Evolutionary conservation across 257 asterid genomes (phyloP).

Genomic region (Ophiorrhiza pumila): DNA sequence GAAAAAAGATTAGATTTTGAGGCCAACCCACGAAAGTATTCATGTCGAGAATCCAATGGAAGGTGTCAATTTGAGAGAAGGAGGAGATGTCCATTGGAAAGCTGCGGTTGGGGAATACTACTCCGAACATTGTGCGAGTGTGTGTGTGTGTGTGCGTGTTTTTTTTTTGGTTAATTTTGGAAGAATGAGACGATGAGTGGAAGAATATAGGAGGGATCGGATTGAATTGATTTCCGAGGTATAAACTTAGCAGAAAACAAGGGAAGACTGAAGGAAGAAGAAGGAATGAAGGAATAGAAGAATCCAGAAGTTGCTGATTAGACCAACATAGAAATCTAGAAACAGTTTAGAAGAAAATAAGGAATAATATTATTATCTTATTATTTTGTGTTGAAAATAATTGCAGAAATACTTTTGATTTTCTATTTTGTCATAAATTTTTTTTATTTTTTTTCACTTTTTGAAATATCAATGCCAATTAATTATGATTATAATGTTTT

Average conservation of each 20-base stretch:
- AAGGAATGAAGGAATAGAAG: not conserved
- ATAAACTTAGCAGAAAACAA: not conserved
- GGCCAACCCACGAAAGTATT: slow-evolving; percentile 72
- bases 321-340: not conserved
- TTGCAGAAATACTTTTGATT: no score
- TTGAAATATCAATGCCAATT: no score
- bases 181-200: not conserved
- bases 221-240: not conserved
- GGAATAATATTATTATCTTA: no score
- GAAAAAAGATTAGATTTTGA: not conserved
- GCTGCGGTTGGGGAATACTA: slow-evolving; percentile 88
- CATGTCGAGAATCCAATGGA: slow-evolving; percentile 97
- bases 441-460: no score
- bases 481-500: no score
- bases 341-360: not conserved
- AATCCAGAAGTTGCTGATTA: slow-evolving; percentile 2
- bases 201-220: not conserved
- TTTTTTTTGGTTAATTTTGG: not conserved
- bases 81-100: slow-evolving; percentile 92
- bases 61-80: slow-evolving; percentile 85
- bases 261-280: not conserved
- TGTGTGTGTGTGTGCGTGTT: not conserved
- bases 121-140: slow-evolving; percentile 66
- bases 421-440: no score
- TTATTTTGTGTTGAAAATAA: no score